Percentiles rank a stretch among this genome's conserved stretches.
These are phyloP conservation scores for Aegilops bicornis DNA, from an alignment of 176 grass and related monocot genomes.

Conservation along the genomic window DNA sequence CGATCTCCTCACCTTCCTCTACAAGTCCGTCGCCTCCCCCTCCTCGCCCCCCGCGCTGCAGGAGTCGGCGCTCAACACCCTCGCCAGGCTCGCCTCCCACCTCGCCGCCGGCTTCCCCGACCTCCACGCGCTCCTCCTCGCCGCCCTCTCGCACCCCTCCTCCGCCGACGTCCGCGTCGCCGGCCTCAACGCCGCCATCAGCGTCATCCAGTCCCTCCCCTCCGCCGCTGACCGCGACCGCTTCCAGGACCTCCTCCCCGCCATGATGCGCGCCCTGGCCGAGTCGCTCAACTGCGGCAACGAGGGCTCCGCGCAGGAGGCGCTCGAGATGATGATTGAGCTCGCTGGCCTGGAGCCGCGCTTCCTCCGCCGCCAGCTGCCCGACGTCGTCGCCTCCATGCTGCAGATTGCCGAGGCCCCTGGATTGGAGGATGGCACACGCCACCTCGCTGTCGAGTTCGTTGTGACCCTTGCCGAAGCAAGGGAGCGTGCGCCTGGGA, in stretches of 20 bases:
- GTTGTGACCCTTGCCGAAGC: conserved; percentile 88
- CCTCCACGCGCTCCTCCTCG: conserved; percentile 67
- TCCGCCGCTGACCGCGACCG: conserved; percentile 61
- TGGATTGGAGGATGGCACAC: conserved; percentile 81
- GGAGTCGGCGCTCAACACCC: conserved; percentile 80
- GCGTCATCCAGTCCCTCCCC: conserved; percentile 74
- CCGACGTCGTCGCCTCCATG: conserved; percentile 85
- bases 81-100: conserved; percentile 65
- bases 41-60: conserved; percentile 60
- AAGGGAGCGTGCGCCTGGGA: conserved; percentile 82
- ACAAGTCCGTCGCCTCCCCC: conserved; percentile 65
- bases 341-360: conserved; percentile 73
- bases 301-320: conserved; percentile 91
- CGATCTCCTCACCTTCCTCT: conserved; percentile 85
- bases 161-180: conserved; percentile 88
- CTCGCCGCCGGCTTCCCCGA: conserved; percentile 66
- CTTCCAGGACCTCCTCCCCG: conserved; percentile 82
- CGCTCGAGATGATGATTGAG: conserved; percentile 92
- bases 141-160: conserved; percentile 67
- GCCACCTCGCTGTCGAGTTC: conserved; percentile 91
- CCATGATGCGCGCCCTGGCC: conserved; percentile 89
- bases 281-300: conserved; percentile 90
- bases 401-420: conserved; percentile 83
- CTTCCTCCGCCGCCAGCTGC: conserved; percentile 89
- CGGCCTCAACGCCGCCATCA: conserved; percentile 72